Conservation (phyloP, 2,329 filamentous ascomycete genomes). For the Thielaviopsis musarum region DNA sequence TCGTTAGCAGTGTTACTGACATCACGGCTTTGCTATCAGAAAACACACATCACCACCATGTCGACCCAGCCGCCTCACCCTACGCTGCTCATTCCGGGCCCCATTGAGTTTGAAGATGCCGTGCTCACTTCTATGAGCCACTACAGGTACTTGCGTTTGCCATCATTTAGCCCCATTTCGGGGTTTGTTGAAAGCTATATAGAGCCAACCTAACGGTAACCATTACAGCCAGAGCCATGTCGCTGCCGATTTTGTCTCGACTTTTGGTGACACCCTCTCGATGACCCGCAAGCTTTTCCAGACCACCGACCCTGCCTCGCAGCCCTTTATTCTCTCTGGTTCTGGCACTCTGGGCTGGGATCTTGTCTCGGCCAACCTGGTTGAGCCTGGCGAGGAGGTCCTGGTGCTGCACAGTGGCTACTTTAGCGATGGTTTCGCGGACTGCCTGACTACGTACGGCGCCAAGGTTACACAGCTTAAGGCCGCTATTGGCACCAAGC, state of each 20-base stretch:
- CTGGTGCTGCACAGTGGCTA: slow-evolving; percentile 92
- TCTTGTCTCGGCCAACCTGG: slow-evolving; percentile 80
- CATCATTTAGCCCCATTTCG: background rate
- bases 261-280: slow-evolving; percentile 76
- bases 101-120: slow-evolving; percentile 96
- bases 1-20: background rate
- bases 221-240: slow-evolving; percentile 74
- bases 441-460: slow-evolving; percentile 84
- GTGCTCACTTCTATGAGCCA: slow-evolving; percentile 91
- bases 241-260: slow-evolving; percentile 70
- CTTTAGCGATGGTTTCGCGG: slow-evolving; percentile 87
- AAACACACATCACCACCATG: slow-evolving; percentile 26
- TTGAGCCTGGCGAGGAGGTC: slow-evolving; percentile 77
- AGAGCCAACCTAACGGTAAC: background rate
- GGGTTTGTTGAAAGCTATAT: slow-evolving; percentile 8
- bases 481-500: slow-evolving; percentile 73
- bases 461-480: slow-evolving; percentile 80
- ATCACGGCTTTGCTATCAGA: background rate
- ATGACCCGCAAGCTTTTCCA: slow-evolving; percentile 91
- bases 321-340: slow-evolving; percentile 86
- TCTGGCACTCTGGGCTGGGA: slow-evolving; percentile 97
- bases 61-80: slow-evolving; percentile 44
- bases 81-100: slow-evolving; percentile 85
- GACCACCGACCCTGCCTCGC: slow-evolving; percentile 61
- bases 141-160: slow-evolving; percentile 47